Base-by-base conservation (phyloP, 1,284 basidiomycete species). In the Vanrija sp. region DNA sequence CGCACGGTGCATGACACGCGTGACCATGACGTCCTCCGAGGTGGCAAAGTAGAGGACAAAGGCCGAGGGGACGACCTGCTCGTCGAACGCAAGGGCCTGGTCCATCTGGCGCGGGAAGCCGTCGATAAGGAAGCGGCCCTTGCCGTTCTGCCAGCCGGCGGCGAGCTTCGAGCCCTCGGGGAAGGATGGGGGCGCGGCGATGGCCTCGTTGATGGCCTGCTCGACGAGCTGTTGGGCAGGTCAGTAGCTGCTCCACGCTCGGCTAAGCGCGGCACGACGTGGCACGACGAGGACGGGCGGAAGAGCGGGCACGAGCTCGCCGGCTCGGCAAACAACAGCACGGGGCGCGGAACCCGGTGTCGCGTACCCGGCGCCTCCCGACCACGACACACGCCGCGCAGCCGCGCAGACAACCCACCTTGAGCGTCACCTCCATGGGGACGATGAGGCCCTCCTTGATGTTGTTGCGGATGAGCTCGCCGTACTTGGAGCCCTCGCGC, bases 71-170 rank as follows among this genome's bases (percentile, higher is more conserved):
- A 91, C 94, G 54, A 96, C 87, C 89, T 91, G 65, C 69, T 90
- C 81, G 71, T 98, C 96, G 71, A 98, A 99, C 76, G 87, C 87
- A 70, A 87, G 65, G 0, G 95, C 95, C 78, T 99, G 96, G 76
- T 98, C 96, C 91, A 98, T 93, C 82, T 97, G 91, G 59, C 96
- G 83, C 45, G 96, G 96, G 80, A 98, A 98, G 4, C 96, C 96
- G 66, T 99, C 96, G 64, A 99, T 87, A 62, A 98, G 82, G 82
- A 98, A 98, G 47, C 91, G 85, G 40, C 89, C 90, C 57, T 80
- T 81, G 42, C 87, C 90, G 49, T 83, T 79, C 25, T 76, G 73
- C 92, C 92, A 95, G 25, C 83, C 86, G 14, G 44, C 46, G 15
- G 55, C 43, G 25, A 64, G 51, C 12, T 52, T 43, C 16, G 64